Conservation (phyloP, 345 rosid species). For the Carallia pectinifolia region DNA sequence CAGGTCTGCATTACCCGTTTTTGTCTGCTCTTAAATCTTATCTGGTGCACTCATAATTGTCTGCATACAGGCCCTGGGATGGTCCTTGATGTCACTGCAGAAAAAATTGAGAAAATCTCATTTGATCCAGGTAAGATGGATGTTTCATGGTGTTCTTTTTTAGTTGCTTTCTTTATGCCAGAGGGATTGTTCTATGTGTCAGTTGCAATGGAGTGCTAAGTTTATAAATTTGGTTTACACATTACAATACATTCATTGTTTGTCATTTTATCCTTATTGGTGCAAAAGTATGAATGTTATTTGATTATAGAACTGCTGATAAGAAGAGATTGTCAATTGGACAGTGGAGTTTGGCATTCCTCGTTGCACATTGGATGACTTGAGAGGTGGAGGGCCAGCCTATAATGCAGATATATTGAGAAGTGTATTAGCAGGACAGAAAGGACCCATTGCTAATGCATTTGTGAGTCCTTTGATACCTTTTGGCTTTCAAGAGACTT, state of each 20-base stretch:
- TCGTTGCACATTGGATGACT: conserved; percentile 73
- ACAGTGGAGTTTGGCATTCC: conserved; percentile 91
- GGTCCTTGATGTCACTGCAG: conserved; percentile 65
- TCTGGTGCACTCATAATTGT: conserved; percentile 2
- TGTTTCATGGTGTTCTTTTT: neutral
- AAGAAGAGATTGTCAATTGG: conserved; percentile 12
- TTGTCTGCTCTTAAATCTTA: conserved; percentile 2
- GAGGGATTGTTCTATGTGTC: too few relatives aligned
- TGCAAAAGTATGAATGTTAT: neutral
- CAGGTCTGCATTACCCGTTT: neutral
- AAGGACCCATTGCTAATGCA: conserved; percentile 79
- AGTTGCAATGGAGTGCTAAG: too few relatives aligned
- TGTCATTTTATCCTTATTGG: neutral
- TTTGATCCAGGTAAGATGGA: conserved; percentile 78
- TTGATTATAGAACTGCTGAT: conserved; percentile 5
- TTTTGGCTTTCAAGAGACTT: neutral
- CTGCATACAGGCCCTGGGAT: conserved; percentile 62
- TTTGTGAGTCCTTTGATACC: conserved; percentile 44
- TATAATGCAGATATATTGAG: conserved; percentile 68
- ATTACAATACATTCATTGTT: neutral
- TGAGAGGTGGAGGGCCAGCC: conserved; percentile 76
- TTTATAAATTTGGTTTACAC: neutral
- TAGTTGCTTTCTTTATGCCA: neutral
- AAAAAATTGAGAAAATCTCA: conserved; percentile 63
- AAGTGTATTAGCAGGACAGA: conserved; percentile 72